phyloP scores from a whole-genome alignment of 495 filamentous ascomycete species.

The Arthonia radiata region DNA sequence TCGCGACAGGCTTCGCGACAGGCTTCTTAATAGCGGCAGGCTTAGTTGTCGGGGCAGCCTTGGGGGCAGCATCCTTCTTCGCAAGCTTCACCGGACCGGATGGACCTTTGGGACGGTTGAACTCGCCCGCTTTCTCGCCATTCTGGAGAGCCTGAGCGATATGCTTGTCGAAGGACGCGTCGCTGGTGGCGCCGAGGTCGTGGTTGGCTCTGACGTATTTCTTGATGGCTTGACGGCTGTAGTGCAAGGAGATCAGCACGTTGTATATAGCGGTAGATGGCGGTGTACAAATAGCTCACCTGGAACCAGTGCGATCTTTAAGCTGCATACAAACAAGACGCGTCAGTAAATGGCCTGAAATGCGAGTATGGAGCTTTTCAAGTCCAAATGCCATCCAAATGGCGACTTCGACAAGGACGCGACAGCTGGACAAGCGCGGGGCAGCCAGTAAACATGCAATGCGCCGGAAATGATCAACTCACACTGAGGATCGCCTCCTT shows the following conservation, averaged over 20 bases:
- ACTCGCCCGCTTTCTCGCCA: conserved; percentile 74
- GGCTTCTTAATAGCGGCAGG: conserved; percentile 28
- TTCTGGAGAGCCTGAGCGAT: conserved; percentile 82
- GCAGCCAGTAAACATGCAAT: conserved; percentile 14
- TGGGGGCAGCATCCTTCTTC: conserved; percentile 37
- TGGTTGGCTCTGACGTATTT: conserved; percentile 97
- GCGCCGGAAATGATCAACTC: conserved; percentile 18
- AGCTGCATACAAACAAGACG: conserved; percentile 21
- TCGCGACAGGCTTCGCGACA: conserved; percentile 13
- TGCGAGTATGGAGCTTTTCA: neutral
- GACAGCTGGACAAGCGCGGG: conserved; percentile 13
- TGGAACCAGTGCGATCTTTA: conserved; percentile 39
- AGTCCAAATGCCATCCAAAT: neutral
- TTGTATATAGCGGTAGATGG: conserved; percentile 3
- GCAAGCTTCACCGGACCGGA: conserved; percentile 93
- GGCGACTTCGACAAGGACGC: conserved; percentile 4
- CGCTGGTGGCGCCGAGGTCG: conserved; percentile 41
- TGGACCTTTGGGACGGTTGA: conserved; percentile 88
- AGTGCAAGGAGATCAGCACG: conserved; percentile 7
- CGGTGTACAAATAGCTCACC: too few species aligned
- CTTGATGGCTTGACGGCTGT: conserved; percentile 85
- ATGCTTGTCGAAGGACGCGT: conserved; percentile 59
- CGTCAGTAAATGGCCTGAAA: conserved; percentile 19
- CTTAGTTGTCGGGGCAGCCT: conserved; percentile 12
- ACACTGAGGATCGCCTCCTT: conserved; percentile 41